Percentiles rank a stretch among this genome's conserved stretches.
phyloP scores from a whole-genome alignment of 2,329 filamentous ascomycete species.

The Fusarium kyushuense region DNA sequence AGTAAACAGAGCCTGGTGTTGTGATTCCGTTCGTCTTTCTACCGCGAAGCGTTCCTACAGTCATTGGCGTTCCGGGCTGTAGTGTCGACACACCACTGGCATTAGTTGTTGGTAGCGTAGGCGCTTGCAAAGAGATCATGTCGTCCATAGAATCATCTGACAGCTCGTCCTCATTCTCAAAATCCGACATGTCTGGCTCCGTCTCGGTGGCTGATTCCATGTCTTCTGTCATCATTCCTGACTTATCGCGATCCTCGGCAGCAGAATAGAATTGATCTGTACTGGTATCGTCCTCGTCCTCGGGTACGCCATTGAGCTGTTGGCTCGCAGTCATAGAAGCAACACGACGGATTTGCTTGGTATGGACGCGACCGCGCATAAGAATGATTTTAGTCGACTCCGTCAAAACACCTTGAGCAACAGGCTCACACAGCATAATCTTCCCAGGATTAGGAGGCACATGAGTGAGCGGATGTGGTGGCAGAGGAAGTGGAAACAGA shows the following conservation, averaged over 20 bases:
- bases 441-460: constrained; percentile 85
- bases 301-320: constrained; percentile 67
- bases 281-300: constrained; percentile 82
- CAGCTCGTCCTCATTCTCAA: constrained; percentile 77
- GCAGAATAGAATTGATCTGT: constrained; percentile 95
- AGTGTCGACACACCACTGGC: constrained; percentile 84
- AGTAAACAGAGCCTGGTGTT: constrained; percentile 90
- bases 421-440: constrained; percentile 93
- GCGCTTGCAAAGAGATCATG: constrained; percentile 89
- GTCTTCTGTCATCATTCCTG: constrained; percentile 69
- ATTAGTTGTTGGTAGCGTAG: constrained; percentile 79
- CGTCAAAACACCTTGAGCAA: constrained; percentile 85
- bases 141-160: constrained; percentile 95
- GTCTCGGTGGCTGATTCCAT: constrained; percentile 71
- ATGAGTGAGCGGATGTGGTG: constrained; percentile 88
- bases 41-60: constrained; percentile 69
- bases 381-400: constrained; percentile 87
- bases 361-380: constrained; percentile 70
- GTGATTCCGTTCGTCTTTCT: constrained; percentile 76
- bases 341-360: constrained; percentile 63
- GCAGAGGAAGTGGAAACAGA: constrained; percentile 79
- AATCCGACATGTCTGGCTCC: constrained; percentile 71
- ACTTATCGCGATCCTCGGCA: constrained; percentile 79
- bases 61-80: constrained; percentile 84
- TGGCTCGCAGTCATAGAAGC: constrained; percentile 58